phyloP scores from a whole-genome alignment of 1,284 basidiomycete species.

The Exsudoporus floridanus region DNA sequence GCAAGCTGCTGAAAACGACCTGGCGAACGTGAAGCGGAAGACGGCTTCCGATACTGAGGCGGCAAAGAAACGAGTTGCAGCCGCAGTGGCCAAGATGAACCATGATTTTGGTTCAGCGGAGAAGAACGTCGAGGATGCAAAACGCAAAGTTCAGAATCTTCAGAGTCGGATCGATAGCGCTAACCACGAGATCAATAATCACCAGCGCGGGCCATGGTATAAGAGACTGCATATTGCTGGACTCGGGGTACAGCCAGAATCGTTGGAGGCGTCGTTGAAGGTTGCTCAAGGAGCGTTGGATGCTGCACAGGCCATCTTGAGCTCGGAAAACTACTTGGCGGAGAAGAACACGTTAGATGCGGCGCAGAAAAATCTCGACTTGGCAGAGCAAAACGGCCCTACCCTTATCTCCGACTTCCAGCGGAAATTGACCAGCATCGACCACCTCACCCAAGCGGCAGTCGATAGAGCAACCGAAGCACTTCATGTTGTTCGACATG shows the following conservation, averaged over 20 bases:
- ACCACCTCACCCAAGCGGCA: not conserved
- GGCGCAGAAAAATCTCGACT: not conserved
- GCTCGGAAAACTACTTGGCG: constrained; percentile 1
- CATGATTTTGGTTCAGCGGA: constrained; percentile 6
- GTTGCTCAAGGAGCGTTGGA: not conserved
- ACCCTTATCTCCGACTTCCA: not conserved
- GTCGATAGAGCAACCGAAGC: not conserved
- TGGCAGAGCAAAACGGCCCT: not conserved
- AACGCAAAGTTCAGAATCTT: not conserved
- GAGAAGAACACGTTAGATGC: not conserved
- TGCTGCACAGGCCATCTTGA: not conserved
- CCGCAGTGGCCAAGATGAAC: not conserved
- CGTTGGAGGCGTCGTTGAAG: not conserved
- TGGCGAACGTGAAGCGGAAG: not conserved
- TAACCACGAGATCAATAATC: not conserved
- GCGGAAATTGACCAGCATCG: not conserved
- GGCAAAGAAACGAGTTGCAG: not conserved
- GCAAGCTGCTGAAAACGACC: not conserved
- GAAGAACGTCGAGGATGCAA: not conserved
- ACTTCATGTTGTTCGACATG: not conserved
- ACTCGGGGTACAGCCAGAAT: not conserved
- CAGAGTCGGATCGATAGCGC: not conserved
- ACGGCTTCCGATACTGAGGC: not conserved
- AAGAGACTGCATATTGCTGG: not conserved
- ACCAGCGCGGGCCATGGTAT: not conserved